Conservation (phyloP, 2,329 filamentous ascomycete genomes). For the Tolypocladium paradoxum region DNA sequence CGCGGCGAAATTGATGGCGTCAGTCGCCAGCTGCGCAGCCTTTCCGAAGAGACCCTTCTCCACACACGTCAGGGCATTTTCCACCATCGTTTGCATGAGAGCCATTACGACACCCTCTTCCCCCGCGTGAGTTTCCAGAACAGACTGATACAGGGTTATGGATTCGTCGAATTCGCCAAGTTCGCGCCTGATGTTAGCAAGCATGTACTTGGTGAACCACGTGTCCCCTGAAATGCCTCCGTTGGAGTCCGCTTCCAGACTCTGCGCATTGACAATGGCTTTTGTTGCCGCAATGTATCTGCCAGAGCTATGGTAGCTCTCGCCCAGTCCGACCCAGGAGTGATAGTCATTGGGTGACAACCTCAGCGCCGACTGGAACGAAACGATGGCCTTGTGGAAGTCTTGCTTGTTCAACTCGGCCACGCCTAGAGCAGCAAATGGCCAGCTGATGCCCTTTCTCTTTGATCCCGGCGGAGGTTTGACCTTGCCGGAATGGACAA, state of each 20-base stretch:
- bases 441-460: constrained; percentile 89
- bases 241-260: constrained; percentile 50
- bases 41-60: constrained; percentile 82
- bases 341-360: constrained; percentile 83
- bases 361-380: constrained; percentile 80
- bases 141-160: constrained; percentile 62
- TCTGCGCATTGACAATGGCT: constrained; percentile 77
- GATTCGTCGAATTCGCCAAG: constrained; percentile 83
- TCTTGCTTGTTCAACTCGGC: constrained; percentile 93
- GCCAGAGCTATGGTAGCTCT: constrained; percentile 91
- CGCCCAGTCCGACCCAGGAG: constrained; percentile 92
- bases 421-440: constrained; percentile 84
- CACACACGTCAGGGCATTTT: constrained; percentile 66
- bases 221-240: constrained; percentile 51
- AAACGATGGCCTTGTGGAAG: constrained; percentile 78
- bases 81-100: constrained; percentile 76
- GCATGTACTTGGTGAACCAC: constrained; percentile 96
- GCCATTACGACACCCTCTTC: constrained; percentile 86
- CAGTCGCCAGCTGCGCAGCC: constrained; percentile 57
- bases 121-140: constrained; percentile 54
- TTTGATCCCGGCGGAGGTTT: constrained; percentile 86
- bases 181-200: constrained; percentile 88
- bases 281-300: constrained; percentile 89
- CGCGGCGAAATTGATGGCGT: constrained; percentile 58
- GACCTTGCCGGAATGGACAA: constrained; percentile 90